phyloP scores from a whole-genome alignment of 768 basidiomycete species.

The Inosperma sp. region DNA sequence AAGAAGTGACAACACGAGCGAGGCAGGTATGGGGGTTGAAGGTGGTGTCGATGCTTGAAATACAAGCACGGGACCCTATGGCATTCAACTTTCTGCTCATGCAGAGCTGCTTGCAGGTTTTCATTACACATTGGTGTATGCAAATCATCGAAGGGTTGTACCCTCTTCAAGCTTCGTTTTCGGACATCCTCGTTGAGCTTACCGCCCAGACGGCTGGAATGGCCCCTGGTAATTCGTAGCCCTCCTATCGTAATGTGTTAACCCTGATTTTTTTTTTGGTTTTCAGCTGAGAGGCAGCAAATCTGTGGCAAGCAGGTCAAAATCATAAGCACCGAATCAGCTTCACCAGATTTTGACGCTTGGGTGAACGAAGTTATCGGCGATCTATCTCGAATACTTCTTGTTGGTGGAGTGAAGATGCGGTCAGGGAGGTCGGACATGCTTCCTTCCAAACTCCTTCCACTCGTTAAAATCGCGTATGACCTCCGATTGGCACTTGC shows the following conservation, averaged over 20 bases:
- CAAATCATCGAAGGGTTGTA: constrained; percentile 23
- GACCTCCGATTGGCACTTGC: constrained; percentile 22
- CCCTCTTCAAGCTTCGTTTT: constrained; percentile 20
- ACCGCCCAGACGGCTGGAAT: constrained; percentile 3
- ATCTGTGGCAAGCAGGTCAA: constrained; percentile 18
- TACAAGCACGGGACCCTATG: constrained; percentile 9
- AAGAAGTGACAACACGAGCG: too few species aligned
- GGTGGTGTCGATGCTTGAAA: constrained; percentile 16
- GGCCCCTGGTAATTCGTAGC: neutral
- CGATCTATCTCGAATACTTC: constrained; percentile 15
- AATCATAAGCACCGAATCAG: constrained; percentile 13
- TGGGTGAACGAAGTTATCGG: constrained; percentile 21
- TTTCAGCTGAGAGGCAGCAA: constrained; percentile 6
- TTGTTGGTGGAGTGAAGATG: constrained; percentile 16
- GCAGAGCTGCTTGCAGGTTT: constrained; percentile 21
- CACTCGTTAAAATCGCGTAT: constrained; percentile 22
- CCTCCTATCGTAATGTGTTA: neutral
- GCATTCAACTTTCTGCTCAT: constrained; percentile 15
- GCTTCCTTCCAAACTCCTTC: constrained; percentile 16
- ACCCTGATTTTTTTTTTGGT: neutral
- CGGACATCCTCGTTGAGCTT: constrained; percentile 22
- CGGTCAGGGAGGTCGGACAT: constrained; percentile 6
- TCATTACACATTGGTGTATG: constrained; percentile 24
- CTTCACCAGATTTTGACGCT: constrained; percentile 12
- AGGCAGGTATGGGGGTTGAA: constrained; percentile 15